Percentiles rank a stretch among this genome's conserved stretches.
phyloP scores from a whole-genome alignment of 176 grass and related monocot genomes.

The Tillandsia fasciculata region DNA sequence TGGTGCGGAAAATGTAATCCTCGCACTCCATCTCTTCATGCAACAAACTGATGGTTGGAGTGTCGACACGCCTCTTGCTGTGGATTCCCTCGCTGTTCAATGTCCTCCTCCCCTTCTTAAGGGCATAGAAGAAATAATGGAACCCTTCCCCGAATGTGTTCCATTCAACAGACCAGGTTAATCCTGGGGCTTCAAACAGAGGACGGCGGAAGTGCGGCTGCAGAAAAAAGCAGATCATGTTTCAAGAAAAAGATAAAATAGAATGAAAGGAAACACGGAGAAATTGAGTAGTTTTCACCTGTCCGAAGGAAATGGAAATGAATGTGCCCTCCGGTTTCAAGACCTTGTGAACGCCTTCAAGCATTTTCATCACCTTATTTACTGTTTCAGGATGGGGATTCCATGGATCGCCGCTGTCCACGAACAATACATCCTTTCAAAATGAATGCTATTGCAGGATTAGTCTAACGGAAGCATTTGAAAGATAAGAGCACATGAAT shows the following conservation, averaged over 20 bases:
- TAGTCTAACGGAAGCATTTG: not conserved
- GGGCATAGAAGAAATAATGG: conserved; percentile 85
- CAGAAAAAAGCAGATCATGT: conserved; percentile 6
- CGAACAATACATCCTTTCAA: conserved; percentile 75
- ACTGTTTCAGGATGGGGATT: conserved; percentile 53
- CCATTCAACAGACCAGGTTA: conserved; percentile 84
- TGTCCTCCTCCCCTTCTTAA: conserved; percentile 63
- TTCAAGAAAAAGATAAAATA: conserved; percentile 6
- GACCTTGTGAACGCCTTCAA: conserved; percentile 68
- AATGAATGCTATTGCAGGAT: conserved; percentile 19
- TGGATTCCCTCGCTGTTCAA: conserved; percentile 5
- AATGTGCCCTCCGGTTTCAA: conserved; percentile 69
- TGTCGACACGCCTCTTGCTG: conserved; percentile 4
- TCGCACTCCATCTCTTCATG: conserved; percentile 81
- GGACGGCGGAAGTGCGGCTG: conserved; percentile 76
- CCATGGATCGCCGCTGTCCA: conserved; percentile 96
- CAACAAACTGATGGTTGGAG: conserved; percentile 41
- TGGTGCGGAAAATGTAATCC: conserved; percentile 67
- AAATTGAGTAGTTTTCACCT: conserved; percentile 34
- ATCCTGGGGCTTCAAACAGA: conserved; percentile 58
- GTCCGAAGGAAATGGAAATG: conserved; percentile 82
- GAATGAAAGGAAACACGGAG: not conserved
- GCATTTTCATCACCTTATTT: conserved; percentile 82
- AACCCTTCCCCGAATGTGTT: conserved; percentile 72
- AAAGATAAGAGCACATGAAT: not conserved